phyloP scores from a whole-genome alignment of 2,329 filamentous ascomycete species.

The Colletotrichum camelliae region DNA sequence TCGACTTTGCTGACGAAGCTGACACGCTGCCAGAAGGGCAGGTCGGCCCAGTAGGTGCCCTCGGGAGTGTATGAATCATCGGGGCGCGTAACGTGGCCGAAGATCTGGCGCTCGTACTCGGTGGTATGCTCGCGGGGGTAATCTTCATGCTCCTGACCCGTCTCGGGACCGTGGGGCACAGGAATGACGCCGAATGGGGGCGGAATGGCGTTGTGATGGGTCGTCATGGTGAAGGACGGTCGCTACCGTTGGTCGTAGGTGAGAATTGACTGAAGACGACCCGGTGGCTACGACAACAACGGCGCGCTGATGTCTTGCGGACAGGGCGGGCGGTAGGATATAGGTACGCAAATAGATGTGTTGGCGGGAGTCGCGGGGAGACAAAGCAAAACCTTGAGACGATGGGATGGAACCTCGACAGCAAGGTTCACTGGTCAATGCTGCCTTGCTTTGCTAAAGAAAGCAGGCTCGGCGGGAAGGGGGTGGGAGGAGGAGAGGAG shows the following conservation, averaged over 20 bases:
- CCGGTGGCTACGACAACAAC: neutral
- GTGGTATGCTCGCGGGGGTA: slow-evolving; percentile 48
- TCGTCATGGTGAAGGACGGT: slow-evolving; percentile 8
- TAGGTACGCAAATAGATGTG: neutral
- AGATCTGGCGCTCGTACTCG: slow-evolving; percentile 64
- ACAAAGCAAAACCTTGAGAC: slow-evolving; percentile 7
- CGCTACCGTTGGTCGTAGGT: neutral
- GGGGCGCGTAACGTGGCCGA: slow-evolving; percentile 82
- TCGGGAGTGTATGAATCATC: slow-evolving; percentile 86
- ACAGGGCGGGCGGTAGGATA: neutral
- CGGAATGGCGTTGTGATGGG: slow-evolving; percentile 44
- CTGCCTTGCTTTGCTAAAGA: slow-evolving; percentile 7
- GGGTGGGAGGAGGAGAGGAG: neutral
- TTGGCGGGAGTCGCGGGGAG: neutral
- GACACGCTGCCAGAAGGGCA: slow-evolving; percentile 72
- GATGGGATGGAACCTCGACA: neutral
- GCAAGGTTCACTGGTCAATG: slow-evolving; percentile 6
- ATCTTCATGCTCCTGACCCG: slow-evolving; percentile 54
- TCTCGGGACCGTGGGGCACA: slow-evolving; percentile 58
- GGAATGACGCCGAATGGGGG: slow-evolving; percentile 58
- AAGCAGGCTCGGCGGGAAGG: neutral
- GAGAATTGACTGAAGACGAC: neutral
- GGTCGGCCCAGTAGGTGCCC: slow-evolving; percentile 92
- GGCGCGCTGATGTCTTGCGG: neutral
- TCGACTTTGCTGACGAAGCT: slow-evolving; percentile 80